Evolutionary conservation across 2,329 filamentous ascomycete species (phyloP).

Genomic region (Coniochaeta sp.): DNA sequence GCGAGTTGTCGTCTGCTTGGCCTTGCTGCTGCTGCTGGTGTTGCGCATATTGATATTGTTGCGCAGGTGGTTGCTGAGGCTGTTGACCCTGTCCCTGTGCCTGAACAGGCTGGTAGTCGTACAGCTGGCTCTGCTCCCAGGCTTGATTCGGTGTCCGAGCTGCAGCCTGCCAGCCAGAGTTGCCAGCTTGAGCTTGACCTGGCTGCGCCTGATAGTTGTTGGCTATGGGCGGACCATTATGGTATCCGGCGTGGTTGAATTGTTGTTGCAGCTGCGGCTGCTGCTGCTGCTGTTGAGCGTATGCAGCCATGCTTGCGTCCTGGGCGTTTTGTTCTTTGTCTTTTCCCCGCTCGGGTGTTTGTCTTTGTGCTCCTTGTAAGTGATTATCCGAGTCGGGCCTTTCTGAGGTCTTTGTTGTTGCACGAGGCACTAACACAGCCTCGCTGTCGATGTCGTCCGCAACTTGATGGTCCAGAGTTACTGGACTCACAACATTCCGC

Average conservation of each 20-base stretch:
- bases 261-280: conserved; percentile 1
- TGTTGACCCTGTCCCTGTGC: background rate
- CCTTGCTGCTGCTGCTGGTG: conserved; percentile 8
- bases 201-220: background rate
- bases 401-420: background rate
- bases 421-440: background rate
- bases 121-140: conserved; percentile 3
- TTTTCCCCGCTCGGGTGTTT: background rate
- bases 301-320: conserved; percentile 14
- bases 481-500: background rate
- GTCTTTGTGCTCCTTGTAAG: no score
- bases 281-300: conserved; percentile 14
- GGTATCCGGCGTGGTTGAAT: background rate
- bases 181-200: background rate
- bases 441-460: background rate
- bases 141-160: background rate
- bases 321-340: background rate
- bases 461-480: background rate
- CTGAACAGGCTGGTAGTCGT: background rate
- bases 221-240: background rate
- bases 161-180: background rate
- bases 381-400: background rate
- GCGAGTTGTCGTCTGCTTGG: conserved; percentile 16
- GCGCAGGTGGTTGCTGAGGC: background rate
- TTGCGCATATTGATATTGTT: conserved; percentile 2